A percentile compares a stretch with the other conserved stretches of the same genome.
phyloP scores from a whole-genome alignment of 768 basidiomycete genomes.

The Heimioporus sp. region DNA sequence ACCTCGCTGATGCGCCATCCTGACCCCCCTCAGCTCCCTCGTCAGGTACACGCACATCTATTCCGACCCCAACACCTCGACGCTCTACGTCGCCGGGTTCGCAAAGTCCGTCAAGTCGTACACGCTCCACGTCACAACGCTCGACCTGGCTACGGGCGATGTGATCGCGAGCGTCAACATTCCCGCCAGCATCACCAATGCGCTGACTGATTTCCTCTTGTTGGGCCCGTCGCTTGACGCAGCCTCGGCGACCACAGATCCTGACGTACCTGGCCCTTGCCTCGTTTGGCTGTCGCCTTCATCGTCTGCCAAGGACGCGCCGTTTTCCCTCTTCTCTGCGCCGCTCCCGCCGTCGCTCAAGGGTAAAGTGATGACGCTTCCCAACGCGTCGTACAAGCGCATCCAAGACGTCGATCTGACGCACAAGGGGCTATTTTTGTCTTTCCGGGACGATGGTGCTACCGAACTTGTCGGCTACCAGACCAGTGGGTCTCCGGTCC shows the following conservation, averaged over 20 bases:
- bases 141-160: conserved; percentile 54
- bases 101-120: conserved; percentile 44
- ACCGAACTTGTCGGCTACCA: conserved; percentile 53
- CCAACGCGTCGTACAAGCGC: conserved; percentile 44
- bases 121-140: conserved; percentile 63
- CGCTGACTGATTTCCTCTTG: conserved; percentile 35
- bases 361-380: conserved; percentile 42
- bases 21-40: conserved; percentile 47
- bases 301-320: conserved; percentile 7
- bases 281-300: conserved; percentile 36
- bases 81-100: conserved; percentile 57
- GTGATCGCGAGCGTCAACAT: conserved; percentile 49
- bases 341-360: conserved; percentile 51
- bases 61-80: conserved; percentile 44
- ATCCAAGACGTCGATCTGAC: conserved; percentile 63
- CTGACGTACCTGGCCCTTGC: conserved; percentile 16
- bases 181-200: conserved; percentile 46
- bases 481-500: conserved; percentile 36
- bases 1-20: neutral
- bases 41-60: conserved; percentile 64
- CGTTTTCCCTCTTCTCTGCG: conserved; percentile 32
- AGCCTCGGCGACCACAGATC: neutral
- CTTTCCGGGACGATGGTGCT: conserved; percentile 51
- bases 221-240: conserved; percentile 25
- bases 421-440: conserved; percentile 59